A percentile compares a stretch with the other conserved stretches of the same genome.
phyloP scores from a whole-genome alignment of 2,329 filamentous ascomycete species.

The Colletotrichum chlorophyti region DNA sequence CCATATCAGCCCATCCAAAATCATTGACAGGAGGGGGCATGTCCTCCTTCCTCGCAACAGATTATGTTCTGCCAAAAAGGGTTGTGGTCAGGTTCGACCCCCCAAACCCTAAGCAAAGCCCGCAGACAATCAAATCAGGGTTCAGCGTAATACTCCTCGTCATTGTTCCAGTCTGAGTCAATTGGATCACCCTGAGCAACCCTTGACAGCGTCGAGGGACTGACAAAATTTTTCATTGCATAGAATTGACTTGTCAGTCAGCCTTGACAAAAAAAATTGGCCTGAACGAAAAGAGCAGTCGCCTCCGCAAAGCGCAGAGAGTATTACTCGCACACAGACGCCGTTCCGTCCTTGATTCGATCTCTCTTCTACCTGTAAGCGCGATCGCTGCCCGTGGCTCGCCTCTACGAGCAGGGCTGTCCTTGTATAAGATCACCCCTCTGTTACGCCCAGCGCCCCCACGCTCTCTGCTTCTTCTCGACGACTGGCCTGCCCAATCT shows the following conservation, averaged over 20 bases:
- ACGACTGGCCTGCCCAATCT: not conserved
- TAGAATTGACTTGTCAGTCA: not conserved
- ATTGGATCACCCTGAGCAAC: no score
- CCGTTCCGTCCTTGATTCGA: conserved; percentile 10
- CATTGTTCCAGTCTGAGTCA: not conserved
- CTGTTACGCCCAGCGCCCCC: conserved; percentile 7
- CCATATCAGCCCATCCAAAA: conserved; percentile 9
- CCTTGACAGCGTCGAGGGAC: not conserved
- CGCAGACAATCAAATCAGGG: no score
- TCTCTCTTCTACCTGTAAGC: conserved; percentile 9
- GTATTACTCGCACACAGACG: conserved; percentile 21
- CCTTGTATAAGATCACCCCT: conserved; percentile 13
- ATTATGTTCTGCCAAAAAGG: not conserved
- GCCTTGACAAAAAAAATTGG: not conserved
- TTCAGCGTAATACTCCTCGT: no score
- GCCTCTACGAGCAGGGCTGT: not conserved
- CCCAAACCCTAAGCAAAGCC: not conserved
- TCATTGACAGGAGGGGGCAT: not conserved
- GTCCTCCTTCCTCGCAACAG: no score
- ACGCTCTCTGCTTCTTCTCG: conserved; percentile 4
- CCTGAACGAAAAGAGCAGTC: conserved; percentile 6
- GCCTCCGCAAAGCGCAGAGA: conserved; percentile 17
- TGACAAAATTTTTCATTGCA: not conserved
- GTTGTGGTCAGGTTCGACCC: not conserved
- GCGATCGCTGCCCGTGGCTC: conserved; percentile 15